These are phyloP conservation scores for Hypoxylon cercidicola DNA, from an alignment of 495 filamentous ascomycete genomes.

Conservation along the genomic window DNA sequence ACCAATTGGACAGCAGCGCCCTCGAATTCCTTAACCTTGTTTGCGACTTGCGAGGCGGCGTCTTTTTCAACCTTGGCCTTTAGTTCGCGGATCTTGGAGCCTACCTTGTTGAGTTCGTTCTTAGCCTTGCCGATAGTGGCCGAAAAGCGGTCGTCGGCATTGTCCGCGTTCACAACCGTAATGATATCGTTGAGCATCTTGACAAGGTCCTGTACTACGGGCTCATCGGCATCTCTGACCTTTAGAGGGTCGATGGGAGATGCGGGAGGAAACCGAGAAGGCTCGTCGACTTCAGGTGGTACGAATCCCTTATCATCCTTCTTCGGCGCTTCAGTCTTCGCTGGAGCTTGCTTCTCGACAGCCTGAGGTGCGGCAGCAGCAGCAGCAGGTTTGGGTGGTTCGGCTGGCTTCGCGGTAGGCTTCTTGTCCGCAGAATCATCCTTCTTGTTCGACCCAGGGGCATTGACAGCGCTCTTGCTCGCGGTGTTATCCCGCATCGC, in stretches of 20 bases:
- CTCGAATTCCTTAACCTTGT: constrained; percentile 67
- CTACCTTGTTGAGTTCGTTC: constrained; percentile 79
- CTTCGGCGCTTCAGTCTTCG: constrained; percentile 18
- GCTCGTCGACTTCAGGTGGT: constrained; percentile 68
- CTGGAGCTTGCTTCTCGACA: constrained; percentile 26
- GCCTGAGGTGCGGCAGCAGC: constrained; percentile 25
- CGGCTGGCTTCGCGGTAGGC: constrained; percentile 24
- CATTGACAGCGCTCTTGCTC: constrained; percentile 52
- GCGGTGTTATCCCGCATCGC: constrained; percentile 46
- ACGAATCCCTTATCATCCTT: constrained; percentile 46
- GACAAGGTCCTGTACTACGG: constrained; percentile 90
- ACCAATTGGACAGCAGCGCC: constrained; percentile 74
- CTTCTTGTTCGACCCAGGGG: constrained; percentile 35
- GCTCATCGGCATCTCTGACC: constrained; percentile 78
- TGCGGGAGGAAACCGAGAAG: constrained; percentile 67
- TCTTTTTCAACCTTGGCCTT: constrained; percentile 72
- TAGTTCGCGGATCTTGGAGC: constrained; percentile 74
- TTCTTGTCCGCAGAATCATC: constrained; percentile 45
- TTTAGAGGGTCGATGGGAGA: constrained; percentile 78
- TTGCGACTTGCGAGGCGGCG: constrained; percentile 79
- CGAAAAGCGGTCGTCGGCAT: constrained; percentile 75
- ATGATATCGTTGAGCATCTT: constrained; percentile 97
- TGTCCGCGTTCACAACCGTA: constrained; percentile 86
- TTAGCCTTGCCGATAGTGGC: constrained; percentile 84
- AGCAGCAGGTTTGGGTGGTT: constrained; percentile 40